Conservation (phyloP, 352 stramenopile species). For the Phytophthora pseudosyringae region DNA sequence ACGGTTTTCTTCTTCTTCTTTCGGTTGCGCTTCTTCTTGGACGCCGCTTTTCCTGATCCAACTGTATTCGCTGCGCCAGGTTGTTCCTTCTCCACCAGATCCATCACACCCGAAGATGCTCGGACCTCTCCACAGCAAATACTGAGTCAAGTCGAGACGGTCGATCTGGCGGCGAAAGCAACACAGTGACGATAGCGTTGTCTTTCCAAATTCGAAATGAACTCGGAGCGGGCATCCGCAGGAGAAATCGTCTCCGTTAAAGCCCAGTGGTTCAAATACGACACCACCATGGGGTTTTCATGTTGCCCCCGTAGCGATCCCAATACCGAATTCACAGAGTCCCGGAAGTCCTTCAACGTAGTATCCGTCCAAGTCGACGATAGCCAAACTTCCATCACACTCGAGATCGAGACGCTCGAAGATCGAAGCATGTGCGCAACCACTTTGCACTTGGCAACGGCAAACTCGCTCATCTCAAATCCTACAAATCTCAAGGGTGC, state of each 20-base stretch:
- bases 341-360: constrained; percentile 24
- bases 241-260: constrained; percentile 21
- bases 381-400: constrained; percentile 38
- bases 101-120: constrained; percentile 1
- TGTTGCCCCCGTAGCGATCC: constrained; percentile 2
- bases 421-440: constrained; percentile 33
- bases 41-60: neutral
- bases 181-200: neutral
- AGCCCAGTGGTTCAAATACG: constrained; percentile 32
- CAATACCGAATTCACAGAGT: constrained; percentile 13
- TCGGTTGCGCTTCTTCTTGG: constrained; percentile 14
- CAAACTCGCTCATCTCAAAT: constrained; percentile 39
- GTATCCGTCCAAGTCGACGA: constrained; percentile 32
- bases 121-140: constrained; percentile 32
- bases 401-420: constrained; percentile 16
- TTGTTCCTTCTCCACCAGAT: constrained; percentile 11
- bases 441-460: constrained; percentile 35
- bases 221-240: constrained; percentile 19
- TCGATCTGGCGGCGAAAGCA: constrained; percentile 30
- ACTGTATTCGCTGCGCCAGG: neutral
- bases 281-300: constrained; percentile 26
- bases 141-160: constrained; percentile 22
- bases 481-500: constrained; percentile 29
- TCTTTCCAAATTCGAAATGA: constrained; percentile 18
- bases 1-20: constrained; percentile 21